Conservation (phyloP, 2,329 filamentous ascomycete species). For the Lachnellula suecica region DNA sequence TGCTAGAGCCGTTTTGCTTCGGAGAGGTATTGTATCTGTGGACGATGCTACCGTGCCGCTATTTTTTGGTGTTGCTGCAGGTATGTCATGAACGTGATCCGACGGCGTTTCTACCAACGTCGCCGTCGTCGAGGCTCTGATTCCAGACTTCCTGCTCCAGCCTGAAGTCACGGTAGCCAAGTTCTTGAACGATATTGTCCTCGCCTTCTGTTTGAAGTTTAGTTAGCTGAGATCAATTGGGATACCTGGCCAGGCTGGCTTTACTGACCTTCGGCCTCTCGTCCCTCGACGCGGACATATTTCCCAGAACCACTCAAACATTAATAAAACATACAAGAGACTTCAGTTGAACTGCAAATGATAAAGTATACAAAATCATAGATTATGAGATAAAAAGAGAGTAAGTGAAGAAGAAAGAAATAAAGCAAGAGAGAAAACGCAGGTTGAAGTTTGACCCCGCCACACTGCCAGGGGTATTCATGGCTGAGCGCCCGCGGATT, state of each 20-base stretch:
- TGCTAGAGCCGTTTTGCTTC: neutral
- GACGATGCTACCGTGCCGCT: too few species aligned
- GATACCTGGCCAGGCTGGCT: neutral
- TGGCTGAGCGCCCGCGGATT: too few species aligned
- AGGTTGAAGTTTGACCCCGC: too few species aligned
- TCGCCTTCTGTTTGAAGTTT: neutral
- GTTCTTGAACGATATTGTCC: neutral
- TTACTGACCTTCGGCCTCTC: neutral
- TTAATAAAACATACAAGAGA: too few species aligned
- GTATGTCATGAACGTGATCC: neutral
- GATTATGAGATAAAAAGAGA: too few species aligned
- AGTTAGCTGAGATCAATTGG: neutral
- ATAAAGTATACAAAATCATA: too few species aligned
- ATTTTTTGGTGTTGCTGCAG: neutral
- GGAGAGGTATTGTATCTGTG: neutral
- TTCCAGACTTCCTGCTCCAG: neutral
- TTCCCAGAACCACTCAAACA: too few species aligned
- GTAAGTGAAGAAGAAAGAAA: too few species aligned
- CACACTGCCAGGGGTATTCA: too few species aligned
- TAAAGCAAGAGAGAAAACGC: too few species aligned
- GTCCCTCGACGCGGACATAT: too few species aligned
- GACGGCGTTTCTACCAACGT: neutral
- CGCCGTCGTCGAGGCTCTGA: neutral
- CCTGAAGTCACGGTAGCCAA: neutral
- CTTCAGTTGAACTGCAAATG: too few species aligned